Conservation (phyloP, 805 yeast species). For the Vanderwaltozyma polyspora region DNA sequence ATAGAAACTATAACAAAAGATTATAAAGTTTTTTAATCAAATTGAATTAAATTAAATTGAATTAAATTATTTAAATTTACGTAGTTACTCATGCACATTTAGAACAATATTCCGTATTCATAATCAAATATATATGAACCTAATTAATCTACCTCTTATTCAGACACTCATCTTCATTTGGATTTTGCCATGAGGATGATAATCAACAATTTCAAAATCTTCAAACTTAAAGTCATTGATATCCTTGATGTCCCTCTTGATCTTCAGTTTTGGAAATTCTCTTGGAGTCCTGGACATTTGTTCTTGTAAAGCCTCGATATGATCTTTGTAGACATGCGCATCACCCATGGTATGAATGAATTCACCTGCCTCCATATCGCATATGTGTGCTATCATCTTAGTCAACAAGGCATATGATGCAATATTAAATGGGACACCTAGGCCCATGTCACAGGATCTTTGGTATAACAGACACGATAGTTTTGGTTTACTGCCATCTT, state of each 20-base stretch:
- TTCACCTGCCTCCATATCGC: constrained; percentile 90
- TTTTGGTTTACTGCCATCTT: constrained; percentile 41
- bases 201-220: constrained; percentile 72
- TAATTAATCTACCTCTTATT: no score
- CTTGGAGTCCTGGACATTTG: constrained; percentile 71
- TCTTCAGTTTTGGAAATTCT: constrained; percentile 65
- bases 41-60: no score
- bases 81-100: no score
- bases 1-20: constrained; percentile 13
- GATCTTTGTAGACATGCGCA: constrained; percentile 90
- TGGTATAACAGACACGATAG: constrained; percentile 87
- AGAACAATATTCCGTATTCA: no score
- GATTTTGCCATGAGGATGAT: constrained; percentile 72
- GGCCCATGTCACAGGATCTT: constrained; percentile 98
- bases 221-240: constrained; percentile 86
- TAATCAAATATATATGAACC: no score
- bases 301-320: constrained; percentile 77
- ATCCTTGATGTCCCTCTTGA: constrained; percentile 51
- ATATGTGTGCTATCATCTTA: constrained; percentile 91
- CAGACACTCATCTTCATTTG: constrained; percentile 99
- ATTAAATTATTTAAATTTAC: no score
- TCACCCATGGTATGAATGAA: constrained; percentile 94
- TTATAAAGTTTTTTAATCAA: not conserved
- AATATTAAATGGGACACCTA: constrained; percentile 98
- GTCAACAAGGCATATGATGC: constrained; percentile 92